Percentiles rank a stretch among this genome's conserved stretches.
phyloP scores from a whole-genome alignment of 2,329 filamentous ascomycete species.

The Dothideomycetes sp. region DNA sequence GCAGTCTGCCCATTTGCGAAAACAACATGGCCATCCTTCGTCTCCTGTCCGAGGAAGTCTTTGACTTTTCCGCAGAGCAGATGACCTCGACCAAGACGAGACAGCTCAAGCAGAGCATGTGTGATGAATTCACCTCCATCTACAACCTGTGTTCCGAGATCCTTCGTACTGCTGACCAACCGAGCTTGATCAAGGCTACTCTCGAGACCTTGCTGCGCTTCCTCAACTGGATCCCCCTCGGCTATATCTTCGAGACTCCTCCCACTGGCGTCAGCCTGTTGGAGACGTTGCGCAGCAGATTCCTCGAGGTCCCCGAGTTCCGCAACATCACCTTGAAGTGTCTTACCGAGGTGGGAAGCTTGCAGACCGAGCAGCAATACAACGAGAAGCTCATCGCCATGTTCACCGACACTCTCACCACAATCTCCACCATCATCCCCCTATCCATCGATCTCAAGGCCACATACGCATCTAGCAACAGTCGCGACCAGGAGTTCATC shows the following conservation, averaged over 20 bases:
- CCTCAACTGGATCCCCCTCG: constrained; percentile 97
- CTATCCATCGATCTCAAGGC: constrained; percentile 79
- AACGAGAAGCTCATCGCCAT: constrained; percentile 94
- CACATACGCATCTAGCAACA: constrained; percentile 85
- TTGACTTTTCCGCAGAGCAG: constrained; percentile 96
- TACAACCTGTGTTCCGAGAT: constrained; percentile 97
- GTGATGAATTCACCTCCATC: constrained; percentile 94
- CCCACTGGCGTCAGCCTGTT: constrained; percentile 54
- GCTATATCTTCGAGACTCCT: constrained; percentile 96
- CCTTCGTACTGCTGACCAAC: constrained; percentile 76
- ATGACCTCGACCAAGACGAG: constrained; percentile 98
- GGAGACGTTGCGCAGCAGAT: constrained; percentile 83
- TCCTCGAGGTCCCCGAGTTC: constrained; percentile 88
- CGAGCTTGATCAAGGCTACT: constrained; percentile 88
- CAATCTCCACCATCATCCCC: constrained; percentile 87
- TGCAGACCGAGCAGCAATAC: constrained; percentile 79
- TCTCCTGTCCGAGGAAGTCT: constrained; percentile 92
- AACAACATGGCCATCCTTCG: constrained; percentile 99
- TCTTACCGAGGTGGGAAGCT: constrained; percentile 88
- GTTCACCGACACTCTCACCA: constrained; percentile 94
- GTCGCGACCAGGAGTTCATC: constrained; percentile 91
- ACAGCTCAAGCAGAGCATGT: constrained; percentile 97
- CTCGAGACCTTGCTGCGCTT: constrained; percentile 91
- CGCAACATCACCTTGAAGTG: constrained; percentile 95
- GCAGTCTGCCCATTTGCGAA: constrained; percentile 93